Evolutionary conservation across 768 basidiomycete species (phyloP).

Genomic region (Royoungia palumana): DNA sequence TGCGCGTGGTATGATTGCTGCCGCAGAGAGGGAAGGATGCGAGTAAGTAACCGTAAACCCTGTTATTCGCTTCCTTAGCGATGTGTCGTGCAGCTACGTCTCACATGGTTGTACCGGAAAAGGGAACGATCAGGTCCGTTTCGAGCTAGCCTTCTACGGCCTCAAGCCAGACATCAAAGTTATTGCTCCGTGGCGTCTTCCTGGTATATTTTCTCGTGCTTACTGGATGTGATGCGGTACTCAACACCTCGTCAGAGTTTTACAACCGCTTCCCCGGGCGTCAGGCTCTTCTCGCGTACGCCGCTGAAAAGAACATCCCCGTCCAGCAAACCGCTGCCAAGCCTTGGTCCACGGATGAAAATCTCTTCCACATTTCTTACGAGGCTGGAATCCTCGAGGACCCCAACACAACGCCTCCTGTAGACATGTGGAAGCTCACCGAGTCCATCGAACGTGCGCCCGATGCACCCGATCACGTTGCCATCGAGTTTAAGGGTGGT

Average conservation of each 20-base stretch:
- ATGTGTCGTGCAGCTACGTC: slow-evolving; percentile 61
- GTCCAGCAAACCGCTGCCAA: slow-evolving; percentile 94
- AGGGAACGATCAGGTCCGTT: slow-evolving; percentile 99
- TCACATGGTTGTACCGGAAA: slow-evolving; percentile 99
- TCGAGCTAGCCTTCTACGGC: slow-evolving; percentile 98
- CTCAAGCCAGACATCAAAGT: slow-evolving; percentile 99
- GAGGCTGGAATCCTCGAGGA: slow-evolving; percentile 99
- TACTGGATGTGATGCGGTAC: background rate
- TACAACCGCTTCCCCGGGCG: slow-evolving; percentile 97
- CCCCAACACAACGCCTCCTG: slow-evolving; percentile 89
- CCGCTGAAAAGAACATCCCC: slow-evolving; percentile 83
- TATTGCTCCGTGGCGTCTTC: slow-evolving; percentile 96
- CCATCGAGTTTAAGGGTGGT: slow-evolving; percentile 84
- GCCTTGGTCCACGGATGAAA: slow-evolving; percentile 99
- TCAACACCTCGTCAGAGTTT: slow-evolving; percentile 57
- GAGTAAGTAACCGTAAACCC: slow-evolving; percentile 56
- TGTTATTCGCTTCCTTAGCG: background rate
- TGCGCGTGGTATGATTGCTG: slow-evolving; percentile 96
- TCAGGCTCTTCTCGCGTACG: slow-evolving; percentile 87
- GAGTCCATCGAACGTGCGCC: slow-evolving; percentile 81
- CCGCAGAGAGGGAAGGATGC: slow-evolving; percentile 90
- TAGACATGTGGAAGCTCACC: slow-evolving; percentile 99
- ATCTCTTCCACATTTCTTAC: slow-evolving; percentile 99
- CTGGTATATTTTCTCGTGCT: slow-evolving; percentile 49
- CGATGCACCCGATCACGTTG: slow-evolving; percentile 67